Base-by-base conservation (phyloP, 345 rosid genomes). In the Bruguiera sexangula region DNA sequence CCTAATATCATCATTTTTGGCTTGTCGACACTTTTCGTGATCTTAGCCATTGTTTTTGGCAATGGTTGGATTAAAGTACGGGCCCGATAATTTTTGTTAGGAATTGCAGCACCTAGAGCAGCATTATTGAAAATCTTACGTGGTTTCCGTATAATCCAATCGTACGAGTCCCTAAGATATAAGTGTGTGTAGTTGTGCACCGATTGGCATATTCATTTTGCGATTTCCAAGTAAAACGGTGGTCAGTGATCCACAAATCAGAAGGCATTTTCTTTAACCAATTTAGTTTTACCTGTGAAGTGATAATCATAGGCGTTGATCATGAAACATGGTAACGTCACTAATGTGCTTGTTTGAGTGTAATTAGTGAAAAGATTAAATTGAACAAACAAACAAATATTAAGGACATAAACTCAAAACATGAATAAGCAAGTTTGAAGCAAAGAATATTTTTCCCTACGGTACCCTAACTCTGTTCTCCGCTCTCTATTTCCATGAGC, bases 31-130 rank as follows among this genome's bases (percentile, higher is more conserved):
- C 98, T 96, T 22, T 94, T 94, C 66, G 88, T 89, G 54, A 94
- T 89, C 82, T 84, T 91, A 76, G 96, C 95, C 84, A 83, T 91
- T 79, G 98, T 87, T 78, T 94, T 94, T 36, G 91, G 87, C 18
- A 89, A 89, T 82, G 96, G 98, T 52, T 94, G 97, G 97, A 87
- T 94, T 75, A 94, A 94, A 86, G 93, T 83, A 30, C 96, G 95
- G 10, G 78, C 82, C 78, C 81, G 96, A 58, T 90, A 85, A 90
- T 3, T 56, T 70, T 60, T n/a, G 26, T 13, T 26, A 18, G 10
- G 20, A 46, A 13, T 52, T 46, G 73, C 48, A 24, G 24, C 57
- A 50, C 32, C 39, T 3, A 50, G 52, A 27, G 69, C 39, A 39
- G 21, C 51, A 19, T 24, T 5, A 29, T 53, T 19, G 8, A 56